Percentiles rank a stretch among this genome's conserved stretches.
phyloP scores from a whole-genome alignment of 108 stramenopile genomes.

The Skeletonema tropicum region DNA sequence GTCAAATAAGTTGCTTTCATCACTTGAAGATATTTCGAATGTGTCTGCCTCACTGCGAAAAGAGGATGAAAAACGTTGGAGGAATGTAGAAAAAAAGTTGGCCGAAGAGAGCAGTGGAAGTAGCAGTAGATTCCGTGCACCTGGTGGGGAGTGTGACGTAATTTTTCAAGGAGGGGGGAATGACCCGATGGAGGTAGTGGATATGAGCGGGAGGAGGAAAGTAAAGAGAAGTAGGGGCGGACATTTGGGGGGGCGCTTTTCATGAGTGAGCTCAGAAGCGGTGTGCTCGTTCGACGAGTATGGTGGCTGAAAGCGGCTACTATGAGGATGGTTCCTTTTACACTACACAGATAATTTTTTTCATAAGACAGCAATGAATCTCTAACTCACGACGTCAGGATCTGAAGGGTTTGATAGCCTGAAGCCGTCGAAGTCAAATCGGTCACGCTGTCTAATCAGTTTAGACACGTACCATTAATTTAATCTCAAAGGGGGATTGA shows the following conservation, averaged over 20 bases:
- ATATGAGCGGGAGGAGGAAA: constrained; percentile 11
- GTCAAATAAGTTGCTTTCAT: constrained; percentile 10
- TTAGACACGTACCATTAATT: too few species aligned
- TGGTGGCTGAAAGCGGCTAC: too few species aligned
- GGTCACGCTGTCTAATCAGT: too few species aligned
- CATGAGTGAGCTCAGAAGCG: too few species aligned
- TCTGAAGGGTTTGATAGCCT: too few species aligned
- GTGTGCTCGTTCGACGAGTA: too few species aligned
- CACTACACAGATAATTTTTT: too few species aligned
- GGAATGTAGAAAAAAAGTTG: not conserved
- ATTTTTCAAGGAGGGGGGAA: not conserved
- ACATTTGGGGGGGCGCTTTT: constrained; percentile 2
- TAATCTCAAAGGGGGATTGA: too few species aligned
- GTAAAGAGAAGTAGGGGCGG: constrained; percentile 42
- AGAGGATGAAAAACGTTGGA: constrained; percentile 28
- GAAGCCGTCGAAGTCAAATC: too few species aligned
- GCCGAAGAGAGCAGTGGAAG: not conserved
- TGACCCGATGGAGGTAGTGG: constrained; percentile 4
- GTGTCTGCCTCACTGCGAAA: not conserved
- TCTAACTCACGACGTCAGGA: too few species aligned
- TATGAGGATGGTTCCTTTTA: too few species aligned
- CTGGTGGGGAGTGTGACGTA: not conserved
- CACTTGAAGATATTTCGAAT: constrained; percentile 14
- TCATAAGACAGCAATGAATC: too few species aligned
- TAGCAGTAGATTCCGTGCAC: not conserved